Evolutionary conservation across 2,329 filamentous ascomycete genomes (phyloP).

Genomic region (Neonectria sp.): DNA sequence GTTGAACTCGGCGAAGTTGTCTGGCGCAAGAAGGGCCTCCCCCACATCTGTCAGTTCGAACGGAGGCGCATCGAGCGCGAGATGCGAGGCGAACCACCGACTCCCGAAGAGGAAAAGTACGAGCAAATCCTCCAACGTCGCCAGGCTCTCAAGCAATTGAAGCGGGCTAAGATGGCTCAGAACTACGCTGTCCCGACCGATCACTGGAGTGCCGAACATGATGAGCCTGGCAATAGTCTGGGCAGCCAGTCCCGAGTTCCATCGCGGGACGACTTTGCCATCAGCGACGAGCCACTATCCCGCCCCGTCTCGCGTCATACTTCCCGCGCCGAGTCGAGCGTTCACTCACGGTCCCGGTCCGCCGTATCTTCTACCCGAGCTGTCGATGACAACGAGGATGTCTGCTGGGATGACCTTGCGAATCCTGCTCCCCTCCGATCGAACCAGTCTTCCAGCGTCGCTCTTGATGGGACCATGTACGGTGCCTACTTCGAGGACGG

Average conservation of each 20-base stretch:
- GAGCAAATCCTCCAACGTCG: conserved; percentile 72
- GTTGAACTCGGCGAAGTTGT: conserved; percentile 94
- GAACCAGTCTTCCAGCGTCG: conserved; percentile 67
- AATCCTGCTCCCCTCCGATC: conserved; percentile 68
- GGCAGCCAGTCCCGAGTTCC: conserved; percentile 59
- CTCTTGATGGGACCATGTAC: conserved; percentile 84
- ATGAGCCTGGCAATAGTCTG: conserved; percentile 63
- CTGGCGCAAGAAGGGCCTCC: conserved; percentile 91
- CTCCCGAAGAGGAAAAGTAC: conserved; percentile 73
- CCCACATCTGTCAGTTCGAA: conserved; percentile 87
- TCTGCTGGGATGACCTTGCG: conserved; percentile 65
- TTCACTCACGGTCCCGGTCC: conserved; percentile 65
- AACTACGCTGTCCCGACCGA: conserved; percentile 70
- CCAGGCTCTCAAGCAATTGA: conserved; percentile 70
- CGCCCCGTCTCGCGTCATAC: conserved; percentile 56
- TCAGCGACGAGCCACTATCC: conserved; percentile 55
- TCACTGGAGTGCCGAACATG: conserved; percentile 88
- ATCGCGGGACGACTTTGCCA: conserved; percentile 58
- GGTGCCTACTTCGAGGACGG: conserved; percentile 76
- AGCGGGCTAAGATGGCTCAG: conserved; percentile 68
- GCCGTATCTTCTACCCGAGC: conserved; percentile 55
- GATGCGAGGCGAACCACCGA: conserved; percentile 71
- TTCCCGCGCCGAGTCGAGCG: conserved; percentile 61
- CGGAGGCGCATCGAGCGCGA: conserved; percentile 84
- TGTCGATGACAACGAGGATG: conserved; percentile 54